These are phyloP conservation scores for Pisolithus marmoratus DNA, from an alignment of 768 basidiomycete genomes.

Conservation along the genomic window DNA sequence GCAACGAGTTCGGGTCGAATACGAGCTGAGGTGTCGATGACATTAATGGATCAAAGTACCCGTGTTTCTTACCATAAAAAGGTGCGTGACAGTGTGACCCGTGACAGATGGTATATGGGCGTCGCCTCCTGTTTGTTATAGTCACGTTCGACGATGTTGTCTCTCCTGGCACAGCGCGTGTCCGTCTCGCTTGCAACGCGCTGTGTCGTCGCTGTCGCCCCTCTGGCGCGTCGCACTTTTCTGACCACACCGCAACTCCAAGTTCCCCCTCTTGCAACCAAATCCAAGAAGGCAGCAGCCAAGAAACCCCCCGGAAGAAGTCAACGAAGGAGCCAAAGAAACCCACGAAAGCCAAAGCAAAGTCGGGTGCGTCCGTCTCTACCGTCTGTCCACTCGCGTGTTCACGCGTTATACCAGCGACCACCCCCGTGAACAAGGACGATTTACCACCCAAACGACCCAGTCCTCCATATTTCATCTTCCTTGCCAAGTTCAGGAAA, in stretches of 20 bases:
- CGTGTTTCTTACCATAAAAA: not conserved
- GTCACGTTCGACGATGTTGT: conserved; percentile 5
- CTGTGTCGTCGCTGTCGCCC: not conserved
- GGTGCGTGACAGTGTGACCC: conserved; percentile 5
- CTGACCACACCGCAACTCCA: conserved; percentile 15
- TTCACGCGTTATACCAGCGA: conserved; percentile 4
- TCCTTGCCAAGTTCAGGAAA: conserved; percentile 13
- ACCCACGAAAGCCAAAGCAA: conserved; percentile 1
- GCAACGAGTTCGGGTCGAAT: conserved; percentile 37
- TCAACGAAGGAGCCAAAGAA: conserved; percentile 7
- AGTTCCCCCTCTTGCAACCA: not conserved
- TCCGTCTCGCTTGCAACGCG: conserved; percentile 1
- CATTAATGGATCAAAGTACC: too few species aligned
- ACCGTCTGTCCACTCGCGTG: not conserved
- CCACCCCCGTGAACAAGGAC: conserved; percentile 4
- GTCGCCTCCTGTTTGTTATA: not conserved
- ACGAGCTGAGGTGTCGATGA: conserved; percentile 13
- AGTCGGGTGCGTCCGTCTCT: conserved; percentile 11
- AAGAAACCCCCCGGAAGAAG: not conserved
- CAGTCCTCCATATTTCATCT: conserved; percentile 21
- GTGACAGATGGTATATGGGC: conserved; percentile 12
- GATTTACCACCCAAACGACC: conserved; percentile 26
- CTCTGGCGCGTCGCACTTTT: conserved; percentile 21
- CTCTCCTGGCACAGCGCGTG: conserved; percentile 11
- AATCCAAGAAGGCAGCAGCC: not conserved